Evolutionary conservation across 2,329 filamentous ascomycete genomes (phyloP).

Genomic region (Scedosporium apiospermum): DNA sequence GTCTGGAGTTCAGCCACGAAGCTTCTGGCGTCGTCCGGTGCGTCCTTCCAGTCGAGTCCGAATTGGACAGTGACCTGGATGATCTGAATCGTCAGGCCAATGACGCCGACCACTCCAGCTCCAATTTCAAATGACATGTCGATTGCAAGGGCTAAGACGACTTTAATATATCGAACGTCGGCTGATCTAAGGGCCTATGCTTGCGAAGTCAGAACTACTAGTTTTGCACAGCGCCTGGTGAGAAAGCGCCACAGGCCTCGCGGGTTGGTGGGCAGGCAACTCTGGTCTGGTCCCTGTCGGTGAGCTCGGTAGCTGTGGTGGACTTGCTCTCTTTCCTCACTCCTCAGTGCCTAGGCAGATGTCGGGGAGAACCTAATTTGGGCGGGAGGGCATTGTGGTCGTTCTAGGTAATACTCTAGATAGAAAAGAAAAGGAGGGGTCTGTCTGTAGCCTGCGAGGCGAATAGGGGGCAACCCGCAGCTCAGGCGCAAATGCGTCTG

Average conservation of each 20-base stretch:
- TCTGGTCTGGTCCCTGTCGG: too few species aligned
- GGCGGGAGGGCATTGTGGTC: background rate
- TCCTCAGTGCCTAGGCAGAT: too few species aligned
- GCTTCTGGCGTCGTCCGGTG: conserved; percentile 7
- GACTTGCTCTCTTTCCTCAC: too few species aligned
- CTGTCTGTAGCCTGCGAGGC: background rate
- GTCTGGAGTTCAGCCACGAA: conserved; percentile 8
- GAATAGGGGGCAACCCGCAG: background rate
- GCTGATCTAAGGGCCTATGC: too few species aligned
- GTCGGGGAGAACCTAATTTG: background rate
- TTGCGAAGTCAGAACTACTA: too few species aligned
- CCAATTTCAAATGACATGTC: background rate
- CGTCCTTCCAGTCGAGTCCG: conserved; percentile 11
- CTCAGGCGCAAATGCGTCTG: background rate
- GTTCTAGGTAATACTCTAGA: background rate
- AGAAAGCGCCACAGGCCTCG: too few species aligned
- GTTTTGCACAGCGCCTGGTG: too few species aligned
- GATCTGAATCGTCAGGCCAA: conserved; percentile 9
- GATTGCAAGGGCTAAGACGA: background rate
- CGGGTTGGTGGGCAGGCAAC: too few species aligned
- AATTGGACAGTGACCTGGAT: background rate
- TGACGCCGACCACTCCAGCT: conserved; percentile 6
- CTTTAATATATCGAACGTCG: background rate
- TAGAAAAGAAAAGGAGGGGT: background rate
- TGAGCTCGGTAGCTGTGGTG: too few species aligned